Evolutionary conservation across 2,329 filamentous ascomycete genomes (phyloP), one percentile per base, ranked within the genome.

Genomic region (Chaetomium strumarium): DNA sequence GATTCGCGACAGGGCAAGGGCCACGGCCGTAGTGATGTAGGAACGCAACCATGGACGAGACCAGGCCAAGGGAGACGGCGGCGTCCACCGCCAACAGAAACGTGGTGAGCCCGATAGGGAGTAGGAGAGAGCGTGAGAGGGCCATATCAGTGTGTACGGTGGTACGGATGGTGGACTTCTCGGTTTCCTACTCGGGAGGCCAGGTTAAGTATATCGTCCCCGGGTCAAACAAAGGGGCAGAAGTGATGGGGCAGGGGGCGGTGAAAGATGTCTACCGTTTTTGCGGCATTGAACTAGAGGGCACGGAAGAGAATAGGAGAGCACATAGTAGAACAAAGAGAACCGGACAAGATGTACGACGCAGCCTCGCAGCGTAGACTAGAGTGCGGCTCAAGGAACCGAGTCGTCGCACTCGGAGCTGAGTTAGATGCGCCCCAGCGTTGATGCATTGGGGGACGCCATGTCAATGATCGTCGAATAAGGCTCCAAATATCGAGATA

Each of bases 21-120:
- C 61, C 60, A 39, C 59, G 59, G 36, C 64, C 67, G 16, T 58
- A 63, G 20, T 54, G 52, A 52, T 70, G 66, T 4, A 75, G 59
- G 62, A 67, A 75, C 14, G 63, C 60, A 33, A 72, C 67, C 56
- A 66, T 72, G 57, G 63, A 65, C 44, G 67, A 68, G 46, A 73
- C 62, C 33, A 74, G 65, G 37, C 64, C 62, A 19, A 74, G 55
- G 55, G 72, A 69, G 57, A 75, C 66, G 48, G 66, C 61, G 12
- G 68, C 66, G 50, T 70, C 68, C 38, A 69, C 57, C 52, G 67
- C 60, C 17, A 73, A 63, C 9, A 73, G 54, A 31, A 60, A 60
- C 12, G 72, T 53, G 24, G 61, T 57, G 39, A 63, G 46, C 16
- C 52, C 57, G 38, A 67, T 60, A 43, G 34, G 51, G 2, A 45